Evolutionary conservation across 2,329 filamentous ascomycete genomes (phyloP), one percentile per base, ranked within the genome.

Genomic region (Colletotrichum tofieldiae): DNA sequence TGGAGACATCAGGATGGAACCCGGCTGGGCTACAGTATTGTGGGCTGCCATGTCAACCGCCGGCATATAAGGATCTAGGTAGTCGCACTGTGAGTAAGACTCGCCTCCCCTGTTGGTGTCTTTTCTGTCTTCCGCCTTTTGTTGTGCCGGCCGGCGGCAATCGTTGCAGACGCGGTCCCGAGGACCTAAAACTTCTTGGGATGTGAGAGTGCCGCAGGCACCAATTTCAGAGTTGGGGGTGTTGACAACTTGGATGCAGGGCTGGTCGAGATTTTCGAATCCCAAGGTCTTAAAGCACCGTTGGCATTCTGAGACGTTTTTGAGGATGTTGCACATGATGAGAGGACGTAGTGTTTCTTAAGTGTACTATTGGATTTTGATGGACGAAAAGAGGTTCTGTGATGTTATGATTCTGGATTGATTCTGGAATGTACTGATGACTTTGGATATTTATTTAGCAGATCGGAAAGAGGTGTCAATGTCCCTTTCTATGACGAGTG

Each of bases 261-360:
- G n/a, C 2, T 56, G 54, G 12, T 37, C 35, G 6, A 56, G 32
- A 8, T 23, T 5, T 26, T 39, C 12, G 6, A 39, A 18, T n/a
- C 39, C 14, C 39, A 39, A n/a, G n/a, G 35, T 7, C 32, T 26
- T 56, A 2, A 5, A 56, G 35, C 54, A 56, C 35, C 16, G 32
- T 18, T 23, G 35, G 5, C 54, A 56, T 1, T 26, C 11, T 26
- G 35, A 16, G 11, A 26, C 35, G 35, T 7, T 35, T 1, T 16
- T 16, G 20, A 56, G n/a, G n/a, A 56, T 39, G n/a, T 56, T 56
- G 32, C 54, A 56, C 54, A 56, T 56, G 32, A 8, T 16, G 32
- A 20, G 20, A 0, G 20, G 54, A 16, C n/a, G 54, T 23, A n/a
- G 12, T 9, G 12, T 18, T 20, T 23, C 11, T 55, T 56, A 8